Percentiles rank a stretch among this genome's conserved stretches.
Conservation (phyloP, 176 grass and related monocot genomes). For the Zea luxurians region DNA sequence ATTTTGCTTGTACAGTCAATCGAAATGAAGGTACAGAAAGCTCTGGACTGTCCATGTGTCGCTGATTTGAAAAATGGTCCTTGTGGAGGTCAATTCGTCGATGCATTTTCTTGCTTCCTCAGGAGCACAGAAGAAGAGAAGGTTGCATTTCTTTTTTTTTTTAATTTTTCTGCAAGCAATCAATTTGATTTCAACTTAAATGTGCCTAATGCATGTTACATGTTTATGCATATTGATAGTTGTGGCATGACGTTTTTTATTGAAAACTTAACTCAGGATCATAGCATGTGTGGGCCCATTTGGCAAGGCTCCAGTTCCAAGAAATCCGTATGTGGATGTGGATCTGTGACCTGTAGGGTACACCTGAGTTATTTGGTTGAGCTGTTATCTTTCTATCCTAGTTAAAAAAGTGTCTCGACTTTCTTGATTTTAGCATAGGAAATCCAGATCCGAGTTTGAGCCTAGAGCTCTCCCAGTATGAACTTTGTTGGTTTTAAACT, state of each 20-base stretch:
- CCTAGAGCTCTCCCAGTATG: background rate
- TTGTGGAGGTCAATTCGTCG: constrained; percentile 72
- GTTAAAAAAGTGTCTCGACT: background rate
- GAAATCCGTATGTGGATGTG: background rate
- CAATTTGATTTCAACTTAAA: constrained; percentile 18
- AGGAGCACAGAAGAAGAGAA: constrained; percentile 86
- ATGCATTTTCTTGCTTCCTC: constrained; percentile 87
- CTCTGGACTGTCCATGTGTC: constrained; percentile 83
- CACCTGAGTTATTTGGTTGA: background rate
- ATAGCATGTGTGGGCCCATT: background rate
- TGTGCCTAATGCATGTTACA: background rate
- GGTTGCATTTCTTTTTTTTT: constrained; percentile 40
- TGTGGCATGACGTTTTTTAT: background rate
- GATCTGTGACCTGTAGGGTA: background rate
- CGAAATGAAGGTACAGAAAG: constrained; percentile 78
- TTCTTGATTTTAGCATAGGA: background rate
- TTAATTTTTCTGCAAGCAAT: background rate
- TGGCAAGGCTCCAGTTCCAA: background rate
- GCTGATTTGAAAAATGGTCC: constrained; percentile 92
- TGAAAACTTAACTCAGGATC: background rate
- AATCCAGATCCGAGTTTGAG: background rate
- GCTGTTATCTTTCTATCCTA: background rate
- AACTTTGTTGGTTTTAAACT: constrained; percentile 19
- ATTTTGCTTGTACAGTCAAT: constrained; percentile 68
- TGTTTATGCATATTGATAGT: constrained; percentile 21